Percentiles rank a stretch among this genome's conserved stretches.
phyloP scores from a whole-genome alignment of 2,329 filamentous ascomycete genomes.

The Phialemonium atrogriseum region DNA sequence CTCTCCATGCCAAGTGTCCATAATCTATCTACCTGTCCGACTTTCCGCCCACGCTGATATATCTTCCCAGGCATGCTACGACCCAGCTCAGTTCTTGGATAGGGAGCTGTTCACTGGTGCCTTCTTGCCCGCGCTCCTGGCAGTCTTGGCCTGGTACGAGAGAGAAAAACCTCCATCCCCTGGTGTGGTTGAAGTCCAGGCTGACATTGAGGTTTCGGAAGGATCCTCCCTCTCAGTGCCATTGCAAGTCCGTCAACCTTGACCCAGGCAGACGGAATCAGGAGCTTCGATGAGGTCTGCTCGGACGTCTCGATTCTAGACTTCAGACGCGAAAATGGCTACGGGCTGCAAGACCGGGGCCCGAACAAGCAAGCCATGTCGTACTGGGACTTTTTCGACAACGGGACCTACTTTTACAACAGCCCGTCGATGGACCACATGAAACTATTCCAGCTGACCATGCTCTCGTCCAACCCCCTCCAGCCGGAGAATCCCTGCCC shows the following conservation, averaged over 20 bases:
- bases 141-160: background rate
- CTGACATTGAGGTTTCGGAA: too few relatives aligned
- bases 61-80: slow-evolving; percentile 2
- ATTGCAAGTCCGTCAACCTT: slow-evolving; percentile 10
- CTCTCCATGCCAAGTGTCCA: background rate
- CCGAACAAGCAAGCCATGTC: slow-evolving; percentile 6
- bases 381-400: slow-evolving; percentile 6
- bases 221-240: slow-evolving; percentile 8
- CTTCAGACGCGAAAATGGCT: slow-evolving; percentile 8
- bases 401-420: slow-evolving; percentile 5
- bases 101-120: slow-evolving; percentile 1
- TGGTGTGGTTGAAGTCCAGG: too few relatives aligned
- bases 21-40: too few relatives aligned
- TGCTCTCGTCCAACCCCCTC: slow-evolving; percentile 7
- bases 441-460: slow-evolving; percentile 6
- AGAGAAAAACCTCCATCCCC: too few relatives aligned
- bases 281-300: slow-evolving; percentile 4
- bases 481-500: slow-evolving; percentile 7
- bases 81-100: background rate
- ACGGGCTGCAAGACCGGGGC: slow-evolving; percentile 4
- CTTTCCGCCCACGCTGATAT: too few relatives aligned
- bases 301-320: slow-evolving; percentile 6
- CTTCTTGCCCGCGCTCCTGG: background rate
- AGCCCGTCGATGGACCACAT: slow-evolving; percentile 5
- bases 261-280: slow-evolving; percentile 3